Conservation (phyloP, 169 alveolate species). For the Plasmodium cynomolgi region DNA sequence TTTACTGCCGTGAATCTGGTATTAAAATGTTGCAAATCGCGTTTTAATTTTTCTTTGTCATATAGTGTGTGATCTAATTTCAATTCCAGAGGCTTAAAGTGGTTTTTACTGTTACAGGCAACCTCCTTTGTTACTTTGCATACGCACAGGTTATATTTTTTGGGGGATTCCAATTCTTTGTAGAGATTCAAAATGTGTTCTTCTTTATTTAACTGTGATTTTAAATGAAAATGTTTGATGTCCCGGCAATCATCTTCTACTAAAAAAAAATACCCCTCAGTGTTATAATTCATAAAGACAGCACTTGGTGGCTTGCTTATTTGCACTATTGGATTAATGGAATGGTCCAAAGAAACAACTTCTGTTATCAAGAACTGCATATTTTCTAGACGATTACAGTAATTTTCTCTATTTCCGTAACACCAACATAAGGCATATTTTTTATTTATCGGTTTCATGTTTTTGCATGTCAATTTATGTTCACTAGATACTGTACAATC, state of each 20-base stretch:
- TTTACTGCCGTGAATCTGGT: not conserved
- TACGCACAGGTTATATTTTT: conserved; percentile 50
- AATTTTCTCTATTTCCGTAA: not conserved
- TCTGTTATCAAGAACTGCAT: conserved; percentile 4
- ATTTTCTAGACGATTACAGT: conserved; percentile 14
- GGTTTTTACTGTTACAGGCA: conserved; percentile 16
- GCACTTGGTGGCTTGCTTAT: conserved; percentile 31
- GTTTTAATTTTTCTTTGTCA: not conserved
- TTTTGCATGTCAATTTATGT: conserved; percentile 29
- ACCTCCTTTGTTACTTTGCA: conserved; percentile 15
- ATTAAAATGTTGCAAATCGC: conserved; percentile 2
- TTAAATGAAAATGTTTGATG: conserved; percentile 28
- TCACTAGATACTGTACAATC: conserved; percentile 19
- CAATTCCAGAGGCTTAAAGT: conserved; percentile 11
- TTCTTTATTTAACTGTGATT: conserved; percentile 24
- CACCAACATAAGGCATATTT: conserved; percentile 65
- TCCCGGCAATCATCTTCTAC: conserved; percentile 39
- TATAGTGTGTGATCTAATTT: not conserved
- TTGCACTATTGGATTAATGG: conserved; percentile 35
- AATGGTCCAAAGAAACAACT: conserved; percentile 7
- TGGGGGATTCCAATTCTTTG: conserved; percentile 30
- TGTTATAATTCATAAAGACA: conserved; percentile 30
- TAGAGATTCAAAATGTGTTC: conserved; percentile 23
- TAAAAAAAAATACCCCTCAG: conserved; percentile 19
- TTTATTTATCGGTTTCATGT: not conserved